These are phyloP conservation scores for Paralagenidium karlingii DNA, from an alignment of 352 stramenopile species.

Conservation along the genomic window DNA sequence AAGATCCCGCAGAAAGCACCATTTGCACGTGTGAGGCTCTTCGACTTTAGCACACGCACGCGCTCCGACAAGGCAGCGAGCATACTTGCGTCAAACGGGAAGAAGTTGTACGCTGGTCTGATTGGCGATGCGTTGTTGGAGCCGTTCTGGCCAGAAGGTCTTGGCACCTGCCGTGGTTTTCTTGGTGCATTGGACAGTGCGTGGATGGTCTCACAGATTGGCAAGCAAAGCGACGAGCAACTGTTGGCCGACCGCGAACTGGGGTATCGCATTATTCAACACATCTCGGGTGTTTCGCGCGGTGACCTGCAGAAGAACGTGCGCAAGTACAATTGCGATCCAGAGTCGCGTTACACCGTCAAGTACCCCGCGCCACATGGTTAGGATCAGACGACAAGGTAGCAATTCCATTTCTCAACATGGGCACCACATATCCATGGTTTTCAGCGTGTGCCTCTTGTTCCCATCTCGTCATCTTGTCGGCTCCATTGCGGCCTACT, in stretches of 20 bases:
- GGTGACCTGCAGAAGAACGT: slow-evolving; percentile 73
- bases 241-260: slow-evolving; percentile 64
- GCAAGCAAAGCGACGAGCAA: slow-evolving; percentile 54
- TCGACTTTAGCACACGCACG: slow-evolving; percentile 75
- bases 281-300: slow-evolving; percentile 58
- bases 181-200: slow-evolving; percentile 58
- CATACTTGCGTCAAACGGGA: slow-evolving; percentile 41
- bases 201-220: slow-evolving; percentile 68
- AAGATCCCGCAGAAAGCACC: slow-evolving; percentile 52
- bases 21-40: slow-evolving; percentile 57
- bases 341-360: slow-evolving; percentile 62
- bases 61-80: slow-evolving; percentile 60
- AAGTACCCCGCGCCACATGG: no score
- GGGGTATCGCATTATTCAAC: slow-evolving; percentile 59
- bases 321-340: slow-evolving; percentile 70
- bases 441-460: no score
- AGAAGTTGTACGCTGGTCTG: slow-evolving; percentile 69
- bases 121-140: slow-evolving; percentile 75
- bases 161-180: slow-evolving; percentile 75
- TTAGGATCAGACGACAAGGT: no score
- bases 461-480: no score
- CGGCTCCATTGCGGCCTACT: no score
- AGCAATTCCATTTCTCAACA: no score
- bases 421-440: no score
- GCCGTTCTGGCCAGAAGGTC: slow-evolving; percentile 76